A percentile compares a stretch with the other conserved stretches of the same genome.
Evolutionary conservation across 75 land plant genomes (phyloP).

Genomic region (Gnetum montanum): DNA sequence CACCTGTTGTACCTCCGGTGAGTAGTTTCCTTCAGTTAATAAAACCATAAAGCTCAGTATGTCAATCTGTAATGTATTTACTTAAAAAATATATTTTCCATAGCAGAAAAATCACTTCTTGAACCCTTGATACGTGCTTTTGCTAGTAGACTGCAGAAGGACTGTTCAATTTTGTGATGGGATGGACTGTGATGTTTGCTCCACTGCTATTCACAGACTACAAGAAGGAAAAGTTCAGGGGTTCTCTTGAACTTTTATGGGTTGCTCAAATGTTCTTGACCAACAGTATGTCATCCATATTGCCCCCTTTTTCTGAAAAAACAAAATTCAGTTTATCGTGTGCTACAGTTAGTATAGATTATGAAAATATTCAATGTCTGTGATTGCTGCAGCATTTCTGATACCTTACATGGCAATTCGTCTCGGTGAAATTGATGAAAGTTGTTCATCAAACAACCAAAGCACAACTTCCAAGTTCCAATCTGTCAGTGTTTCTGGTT

Average conservation of each 20-base stretch:
- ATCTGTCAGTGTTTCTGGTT: slow-evolving; percentile 41
- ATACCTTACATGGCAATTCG: slow-evolving; percentile 98
- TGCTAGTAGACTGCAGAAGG: slow-evolving; percentile 69
- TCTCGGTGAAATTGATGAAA: slow-evolving; percentile 24
- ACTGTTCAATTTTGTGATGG: slow-evolving; percentile 90
- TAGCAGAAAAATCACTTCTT: not conserved
- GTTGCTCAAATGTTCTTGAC: slow-evolving; percentile 89
- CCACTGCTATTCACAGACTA: slow-evolving; percentile 81
- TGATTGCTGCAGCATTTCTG: slow-evolving; percentile 47
- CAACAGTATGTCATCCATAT: slow-evolving; percentile 59
- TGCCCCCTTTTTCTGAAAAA: not conserved
- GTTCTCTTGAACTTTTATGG: slow-evolving; percentile 81
- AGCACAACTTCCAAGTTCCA: slow-evolving; percentile 37
- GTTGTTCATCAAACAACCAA: slow-evolving; percentile 5
- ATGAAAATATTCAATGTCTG: not conserved
- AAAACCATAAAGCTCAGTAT: too few relatives aligned
- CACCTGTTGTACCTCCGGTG: slow-evolving; percentile 91
- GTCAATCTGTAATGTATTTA: slow-evolving; percentile 1
- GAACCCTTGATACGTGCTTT: not conserved
- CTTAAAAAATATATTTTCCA: not conserved
- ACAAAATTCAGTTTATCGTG: not conserved
- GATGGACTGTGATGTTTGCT: slow-evolving; percentile 92
- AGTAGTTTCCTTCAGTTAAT: slow-evolving; percentile 23
- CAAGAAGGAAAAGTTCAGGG: slow-evolving; percentile 49
- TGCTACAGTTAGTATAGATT: slow-evolving; percentile 1